Conservation (phyloP, 1,284 basidiomycete species). For the Cryptococcus floricola region DNA sequence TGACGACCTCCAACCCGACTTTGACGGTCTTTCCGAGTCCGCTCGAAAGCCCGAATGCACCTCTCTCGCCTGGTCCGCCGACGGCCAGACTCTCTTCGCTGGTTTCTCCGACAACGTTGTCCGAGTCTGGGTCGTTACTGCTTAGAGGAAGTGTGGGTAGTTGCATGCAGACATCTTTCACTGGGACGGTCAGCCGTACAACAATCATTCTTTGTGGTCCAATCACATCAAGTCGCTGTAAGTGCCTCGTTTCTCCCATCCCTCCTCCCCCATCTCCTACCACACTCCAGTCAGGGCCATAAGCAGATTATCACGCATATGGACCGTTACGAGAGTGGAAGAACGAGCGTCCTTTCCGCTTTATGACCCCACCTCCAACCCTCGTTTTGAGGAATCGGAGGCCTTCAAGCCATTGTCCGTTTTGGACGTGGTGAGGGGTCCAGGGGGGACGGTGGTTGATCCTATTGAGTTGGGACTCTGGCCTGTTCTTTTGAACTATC, state of each 20-base stretch:
- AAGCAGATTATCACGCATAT: conserved; percentile 41
- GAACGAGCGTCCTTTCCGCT: conserved; percentile 52
- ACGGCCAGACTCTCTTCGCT: conserved; percentile 94
- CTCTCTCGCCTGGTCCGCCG: conserved; percentile 97
- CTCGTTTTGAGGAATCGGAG: conserved; percentile 41
- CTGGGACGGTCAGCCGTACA: conserved; percentile 2
- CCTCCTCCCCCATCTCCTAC: conserved; percentile 19
- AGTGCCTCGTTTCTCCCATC: conserved; percentile 5
- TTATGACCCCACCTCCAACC: conserved; percentile 47
- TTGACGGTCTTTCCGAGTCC: conserved; percentile 71
- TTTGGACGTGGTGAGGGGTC: conserved; percentile 45
- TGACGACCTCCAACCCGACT: conserved; percentile 89
- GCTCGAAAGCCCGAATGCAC: conserved; percentile 90
- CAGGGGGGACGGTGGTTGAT: conserved; percentile 39
- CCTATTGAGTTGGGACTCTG: conserved; percentile 52
- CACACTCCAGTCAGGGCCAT: conserved; percentile 56
- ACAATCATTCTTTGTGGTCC: conserved; percentile 2
- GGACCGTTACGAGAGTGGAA: conserved; percentile 62
- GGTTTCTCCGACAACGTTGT: conserved; percentile 90
- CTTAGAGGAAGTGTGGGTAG: conserved; percentile 22
- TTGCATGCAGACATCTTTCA: conserved; percentile 21
- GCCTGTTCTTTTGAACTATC: conserved; percentile 20
- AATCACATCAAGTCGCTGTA: not conserved
- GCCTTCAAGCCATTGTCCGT: conserved; percentile 29
- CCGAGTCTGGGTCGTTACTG: conserved; percentile 84